These are phyloP conservation scores for Rhamnella rubrinervis DNA, from an alignment of 331 rosid genomes.

Conservation along the genomic window DNA sequence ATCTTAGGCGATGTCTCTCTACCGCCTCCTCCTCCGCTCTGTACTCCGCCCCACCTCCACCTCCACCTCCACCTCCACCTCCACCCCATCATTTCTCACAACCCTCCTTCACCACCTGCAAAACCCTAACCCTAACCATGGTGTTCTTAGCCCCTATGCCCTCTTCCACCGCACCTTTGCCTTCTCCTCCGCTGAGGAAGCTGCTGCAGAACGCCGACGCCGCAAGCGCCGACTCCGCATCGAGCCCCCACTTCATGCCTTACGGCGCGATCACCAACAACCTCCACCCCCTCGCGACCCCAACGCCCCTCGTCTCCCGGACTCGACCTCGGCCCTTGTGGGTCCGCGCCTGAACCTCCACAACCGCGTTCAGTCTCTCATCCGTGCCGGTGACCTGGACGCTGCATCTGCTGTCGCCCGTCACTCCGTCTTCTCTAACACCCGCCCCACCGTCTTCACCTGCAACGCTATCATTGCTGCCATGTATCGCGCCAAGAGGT, in stretches of 20 bases:
- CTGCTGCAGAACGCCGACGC: constrained; percentile 90
- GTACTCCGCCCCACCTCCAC: constrained; percentile 24
- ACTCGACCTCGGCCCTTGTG: constrained; percentile 75
- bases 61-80: constrained; percentile 5
- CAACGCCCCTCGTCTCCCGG: constrained; percentile 88
- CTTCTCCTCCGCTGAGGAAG: constrained; percentile 93
- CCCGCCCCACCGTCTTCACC: constrained; percentile 93
- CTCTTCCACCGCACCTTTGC: constrained; percentile 56
- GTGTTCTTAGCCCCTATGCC: not conserved
- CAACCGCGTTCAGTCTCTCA: constrained; percentile 90
- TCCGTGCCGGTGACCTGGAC: constrained; percentile 88
- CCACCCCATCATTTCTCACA: constrained; percentile 7
- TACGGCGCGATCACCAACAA: constrained; percentile 62
- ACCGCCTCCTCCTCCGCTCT: constrained; percentile 68
- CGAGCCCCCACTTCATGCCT: constrained; percentile 87
- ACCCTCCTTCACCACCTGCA: constrained; percentile 25
- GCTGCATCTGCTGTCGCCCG: constrained; percentile 84
- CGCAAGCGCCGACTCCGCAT: constrained; percentile 89
- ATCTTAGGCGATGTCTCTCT: constrained; percentile 42
- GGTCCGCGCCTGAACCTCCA: constrained; percentile 91
- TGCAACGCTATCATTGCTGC: constrained; percentile 94
- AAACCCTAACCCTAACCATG: not conserved
- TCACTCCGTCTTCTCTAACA: constrained; percentile 69
- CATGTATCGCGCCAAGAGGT: constrained; percentile 88
- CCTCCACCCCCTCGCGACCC: constrained; percentile 66